phyloP scores from a whole-genome alignment of 108 stramenopile genomes.

The Skeletonema costatum region DNA sequence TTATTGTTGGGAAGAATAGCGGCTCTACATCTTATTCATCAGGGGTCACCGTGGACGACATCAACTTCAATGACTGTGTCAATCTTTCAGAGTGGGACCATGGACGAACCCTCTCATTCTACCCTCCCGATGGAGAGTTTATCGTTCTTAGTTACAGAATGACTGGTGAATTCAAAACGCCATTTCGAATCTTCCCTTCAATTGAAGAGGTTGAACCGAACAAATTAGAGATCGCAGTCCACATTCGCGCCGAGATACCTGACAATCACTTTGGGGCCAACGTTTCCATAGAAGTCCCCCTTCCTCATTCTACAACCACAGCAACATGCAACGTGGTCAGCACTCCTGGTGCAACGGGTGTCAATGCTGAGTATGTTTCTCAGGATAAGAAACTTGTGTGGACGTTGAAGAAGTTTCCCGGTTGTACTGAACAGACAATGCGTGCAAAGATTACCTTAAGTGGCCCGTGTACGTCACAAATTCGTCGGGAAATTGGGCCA shows the following conservation, averaged over 20 bases:
- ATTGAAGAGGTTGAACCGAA: slow-evolving; percentile 93
- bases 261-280: slow-evolving; percentile 96
- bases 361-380: slow-evolving; percentile 83
- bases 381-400: slow-evolving; percentile 89
- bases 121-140: slow-evolving; percentile 99
- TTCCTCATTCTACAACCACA: slow-evolving; percentile 79
- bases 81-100: slow-evolving; percentile 95
- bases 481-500: slow-evolving; percentile 94
- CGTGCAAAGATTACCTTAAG: slow-evolving; percentile 81
- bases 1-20: slow-evolving; percentile 88
- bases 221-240: slow-evolving; percentile 85
- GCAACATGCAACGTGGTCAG: slow-evolving; percentile 73
- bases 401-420: slow-evolving; percentile 98
- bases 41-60: slow-evolving; percentile 91
- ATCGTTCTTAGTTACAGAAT: slow-evolving; percentile 97
- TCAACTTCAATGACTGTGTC: slow-evolving; percentile 99
- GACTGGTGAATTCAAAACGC: slow-evolving; percentile 96
- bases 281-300: slow-evolving; percentile 87
- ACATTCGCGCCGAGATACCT: slow-evolving; percentile 96
- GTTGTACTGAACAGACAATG: slow-evolving; percentile 94
- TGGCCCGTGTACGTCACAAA: slow-evolving; percentile 78
- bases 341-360: slow-evolving; percentile 62
- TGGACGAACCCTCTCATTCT: slow-evolving; percentile 86
- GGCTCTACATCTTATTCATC: slow-evolving; percentile 65
- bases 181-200: slow-evolving; percentile 96